Percentiles rank a stretch among this genome's conserved stretches.
Evolutionary conservation across 2,329 filamentous ascomycete genomes (phyloP).

Genomic region (Colletotrichum tamarilloi): DNA sequence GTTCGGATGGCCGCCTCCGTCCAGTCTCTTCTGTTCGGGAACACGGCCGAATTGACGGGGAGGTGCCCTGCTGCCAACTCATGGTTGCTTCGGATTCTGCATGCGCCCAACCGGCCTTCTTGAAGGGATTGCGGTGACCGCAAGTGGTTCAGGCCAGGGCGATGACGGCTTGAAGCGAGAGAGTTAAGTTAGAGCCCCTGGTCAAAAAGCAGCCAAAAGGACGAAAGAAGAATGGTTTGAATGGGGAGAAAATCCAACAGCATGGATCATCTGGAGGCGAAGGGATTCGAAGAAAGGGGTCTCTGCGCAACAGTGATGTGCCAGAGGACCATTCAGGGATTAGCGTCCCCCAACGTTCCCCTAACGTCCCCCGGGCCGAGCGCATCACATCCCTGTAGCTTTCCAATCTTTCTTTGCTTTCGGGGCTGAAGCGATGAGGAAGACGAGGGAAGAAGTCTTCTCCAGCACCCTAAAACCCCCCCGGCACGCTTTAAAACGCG

Average conservation of each 20-base stretch:
- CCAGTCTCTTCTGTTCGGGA: slow-evolving; percentile 2
- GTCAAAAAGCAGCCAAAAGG: neutral
- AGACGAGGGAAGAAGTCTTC: neutral
- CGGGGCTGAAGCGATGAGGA: neutral
- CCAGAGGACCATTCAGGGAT: slow-evolving; percentile 6
- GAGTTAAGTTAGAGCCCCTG: neutral
- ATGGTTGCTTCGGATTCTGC: slow-evolving; percentile 7
- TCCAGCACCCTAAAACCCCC: slow-evolving; percentile 25
- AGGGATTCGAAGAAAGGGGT: slow-evolving; percentile 9
- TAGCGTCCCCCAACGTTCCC: slow-evolving; percentile 3
- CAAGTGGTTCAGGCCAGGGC: neutral
- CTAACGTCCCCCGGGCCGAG: neutral
- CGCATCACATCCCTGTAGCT: neutral
- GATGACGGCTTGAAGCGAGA: neutral
- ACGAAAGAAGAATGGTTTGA: neutral
- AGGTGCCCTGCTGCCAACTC: slow-evolving; percentile 1
- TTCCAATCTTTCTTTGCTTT: neutral
- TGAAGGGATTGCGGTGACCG: neutral
- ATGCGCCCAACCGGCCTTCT: slow-evolving; percentile 4
- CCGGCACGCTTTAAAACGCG: slow-evolving; percentile 16
- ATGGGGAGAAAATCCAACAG: neutral
- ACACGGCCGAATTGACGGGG: slow-evolving; percentile 7
- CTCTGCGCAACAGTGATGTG: slow-evolving; percentile 1
- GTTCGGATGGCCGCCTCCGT: slow-evolving; percentile 13
- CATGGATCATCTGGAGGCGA: slow-evolving; percentile 18